These are phyloP conservation scores for Kappamyces sp. DNA, from an alignment of 192 early-diverging fungal species.

Conservation along the genomic window DNA sequence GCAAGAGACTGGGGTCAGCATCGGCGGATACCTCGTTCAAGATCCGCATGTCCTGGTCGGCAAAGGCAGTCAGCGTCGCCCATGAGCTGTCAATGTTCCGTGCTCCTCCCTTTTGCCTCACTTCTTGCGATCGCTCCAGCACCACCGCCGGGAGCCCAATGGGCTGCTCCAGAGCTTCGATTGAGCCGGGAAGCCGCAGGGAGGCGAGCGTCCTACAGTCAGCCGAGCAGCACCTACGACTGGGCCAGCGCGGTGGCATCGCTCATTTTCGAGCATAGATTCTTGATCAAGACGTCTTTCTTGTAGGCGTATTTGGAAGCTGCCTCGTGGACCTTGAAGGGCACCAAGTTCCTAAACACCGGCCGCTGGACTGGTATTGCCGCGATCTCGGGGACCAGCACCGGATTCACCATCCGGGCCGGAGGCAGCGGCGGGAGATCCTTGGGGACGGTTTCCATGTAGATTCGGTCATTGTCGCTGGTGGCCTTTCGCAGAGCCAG, in stretches of 20 bases:
- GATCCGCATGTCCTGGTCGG: slow-evolving; percentile 44
- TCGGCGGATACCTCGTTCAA: slow-evolving; percentile 54
- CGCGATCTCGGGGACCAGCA: slow-evolving; percentile 61
- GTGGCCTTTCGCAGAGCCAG: slow-evolving; percentile 54
- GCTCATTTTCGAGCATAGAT: slow-evolving; percentile 56
- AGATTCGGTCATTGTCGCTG: slow-evolving; percentile 88
- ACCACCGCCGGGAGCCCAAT: slow-evolving; percentile 68
- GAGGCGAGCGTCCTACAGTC: slow-evolving; percentile 53
- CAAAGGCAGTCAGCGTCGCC: slow-evolving; percentile 54
- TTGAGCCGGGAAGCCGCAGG: slow-evolving; percentile 62
- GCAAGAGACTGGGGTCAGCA: slow-evolving; percentile 45
- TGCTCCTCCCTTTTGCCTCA: slow-evolving; percentile 67
- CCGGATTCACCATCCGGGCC: slow-evolving; percentile 68
- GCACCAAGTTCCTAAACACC: slow-evolving; percentile 79
- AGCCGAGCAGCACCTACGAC: slow-evolving; percentile 34
- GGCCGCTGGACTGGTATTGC: slow-evolving; percentile 52
- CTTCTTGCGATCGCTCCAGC: slow-evolving; percentile 66
- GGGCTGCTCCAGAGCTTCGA: slow-evolving; percentile 70
- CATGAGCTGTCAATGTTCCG: slow-evolving; percentile 55
- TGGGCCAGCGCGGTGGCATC: slow-evolving; percentile 65
- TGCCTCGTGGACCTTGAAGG: slow-evolving; percentile 87
- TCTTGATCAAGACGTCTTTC: slow-evolving; percentile 69
- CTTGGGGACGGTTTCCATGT: slow-evolving; percentile 71
- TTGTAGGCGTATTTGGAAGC: slow-evolving; percentile 80
- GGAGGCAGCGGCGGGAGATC: slow-evolving; percentile 55